Percentiles rank a stretch among this genome's conserved stretches.
phyloP scores from a whole-genome alignment of 2,329 filamentous ascomycete species.

The Microsporum canis region DNA sequence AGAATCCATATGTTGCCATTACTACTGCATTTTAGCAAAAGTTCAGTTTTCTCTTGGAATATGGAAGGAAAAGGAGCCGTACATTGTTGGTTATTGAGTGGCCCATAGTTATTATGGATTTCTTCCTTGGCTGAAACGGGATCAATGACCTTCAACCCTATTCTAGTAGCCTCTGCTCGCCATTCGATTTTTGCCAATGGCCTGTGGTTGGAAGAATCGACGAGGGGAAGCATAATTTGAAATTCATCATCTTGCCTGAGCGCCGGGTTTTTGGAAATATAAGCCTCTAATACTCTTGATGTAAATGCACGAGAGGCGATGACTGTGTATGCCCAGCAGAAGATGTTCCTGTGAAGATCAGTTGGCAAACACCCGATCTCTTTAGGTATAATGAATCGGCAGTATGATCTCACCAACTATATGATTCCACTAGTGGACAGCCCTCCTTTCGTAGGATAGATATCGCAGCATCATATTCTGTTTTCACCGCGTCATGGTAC shows the following conservation, averaged over 20 bases:
- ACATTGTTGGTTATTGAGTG: constrained; percentile 62
- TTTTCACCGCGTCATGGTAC: background rate
- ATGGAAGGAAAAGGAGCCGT: constrained; percentile 9
- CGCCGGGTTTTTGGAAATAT: constrained; percentile 24
- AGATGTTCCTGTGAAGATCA: constrained; percentile 29
- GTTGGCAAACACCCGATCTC: background rate
- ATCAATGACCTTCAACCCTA: constrained; percentile 35
- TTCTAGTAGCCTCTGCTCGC: constrained; percentile 36
- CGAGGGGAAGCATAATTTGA: constrained; percentile 56
- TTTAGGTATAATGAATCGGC: background rate
- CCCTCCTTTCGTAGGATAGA: constrained; percentile 13
- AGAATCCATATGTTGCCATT: constrained; percentile 39
- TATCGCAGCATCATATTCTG: constrained; percentile 19
- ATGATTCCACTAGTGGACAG: background rate
- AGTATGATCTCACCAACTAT: constrained; percentile 25
- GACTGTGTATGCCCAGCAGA: constrained; percentile 37
- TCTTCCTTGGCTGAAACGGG: constrained; percentile 43
- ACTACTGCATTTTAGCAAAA: constrained; percentile 19
- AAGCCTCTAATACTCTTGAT: constrained; percentile 31
- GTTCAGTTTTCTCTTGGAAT: background rate
- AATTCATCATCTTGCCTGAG: constrained; percentile 46
- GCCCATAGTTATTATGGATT: constrained; percentile 60
- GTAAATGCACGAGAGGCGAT: constrained; percentile 36
- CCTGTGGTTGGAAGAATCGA: constrained; percentile 62
- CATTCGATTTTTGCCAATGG: constrained; percentile 50